Conservation (phyloP, 2,329 filamentous ascomycete species). For the Chaetoscypha palmicola region DNA sequence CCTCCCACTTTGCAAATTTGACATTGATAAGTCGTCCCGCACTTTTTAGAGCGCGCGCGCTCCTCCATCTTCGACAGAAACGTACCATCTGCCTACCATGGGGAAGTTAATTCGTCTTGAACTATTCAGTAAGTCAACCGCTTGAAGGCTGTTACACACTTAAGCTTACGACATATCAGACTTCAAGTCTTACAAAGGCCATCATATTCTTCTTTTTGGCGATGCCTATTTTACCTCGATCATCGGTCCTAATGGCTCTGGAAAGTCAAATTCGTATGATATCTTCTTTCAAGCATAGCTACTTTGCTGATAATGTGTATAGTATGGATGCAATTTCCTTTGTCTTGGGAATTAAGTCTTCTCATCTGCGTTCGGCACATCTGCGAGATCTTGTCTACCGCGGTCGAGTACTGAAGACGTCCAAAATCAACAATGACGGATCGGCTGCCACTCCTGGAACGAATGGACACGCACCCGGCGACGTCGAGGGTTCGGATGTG, state of each 20-base stretch:
- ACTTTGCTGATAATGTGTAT: constrained; percentile 24
- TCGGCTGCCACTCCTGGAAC: constrained; percentile 47
- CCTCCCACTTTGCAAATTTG: no score
- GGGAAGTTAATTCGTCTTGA: constrained; percentile 93
- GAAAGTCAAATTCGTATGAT: constrained; percentile 95
- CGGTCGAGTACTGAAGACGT: constrained; percentile 84
- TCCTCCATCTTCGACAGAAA: constrained; percentile 16
- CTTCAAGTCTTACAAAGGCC: constrained; percentile 99
- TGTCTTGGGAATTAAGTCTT: constrained; percentile 96
- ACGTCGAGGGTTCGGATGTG: constrained; percentile 50
- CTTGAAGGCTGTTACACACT: background rate
- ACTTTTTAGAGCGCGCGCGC: no score
- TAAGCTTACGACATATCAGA: constrained; percentile 44
- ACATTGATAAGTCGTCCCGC: no score
- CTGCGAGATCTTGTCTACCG: constrained; percentile 94
- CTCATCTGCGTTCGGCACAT: constrained; percentile 90
- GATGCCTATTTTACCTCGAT: constrained; percentile 99
- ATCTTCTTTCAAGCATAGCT: constrained; percentile 13
- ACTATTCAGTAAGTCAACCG: constrained; percentile 67
- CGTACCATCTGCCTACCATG: no score
- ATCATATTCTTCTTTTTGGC: constrained; percentile 88
- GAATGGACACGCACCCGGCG: constrained; percentile 55
- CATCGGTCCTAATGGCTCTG: constrained; percentile 98
- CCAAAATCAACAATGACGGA: constrained; percentile 86
- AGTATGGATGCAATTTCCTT: constrained; percentile 99